A percentile compares a stretch with the other conserved stretches of the same genome.
phyloP scores from a whole-genome alignment of 169 alveolate species.

The Eimeria zaria region DNA sequence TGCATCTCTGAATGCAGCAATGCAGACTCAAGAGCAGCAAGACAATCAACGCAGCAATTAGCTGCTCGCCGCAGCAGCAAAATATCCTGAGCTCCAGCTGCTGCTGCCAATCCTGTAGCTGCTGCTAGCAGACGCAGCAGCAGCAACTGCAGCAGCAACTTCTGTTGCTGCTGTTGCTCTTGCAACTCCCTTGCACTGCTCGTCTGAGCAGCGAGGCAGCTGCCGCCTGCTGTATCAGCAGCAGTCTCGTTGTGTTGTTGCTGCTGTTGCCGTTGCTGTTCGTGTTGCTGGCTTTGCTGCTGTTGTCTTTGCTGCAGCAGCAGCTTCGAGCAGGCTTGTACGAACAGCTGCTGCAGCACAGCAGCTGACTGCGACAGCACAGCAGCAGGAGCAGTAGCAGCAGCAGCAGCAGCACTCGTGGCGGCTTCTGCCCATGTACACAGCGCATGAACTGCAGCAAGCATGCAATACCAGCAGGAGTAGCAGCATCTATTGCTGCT shows the following conservation, averaged over 20 bases:
- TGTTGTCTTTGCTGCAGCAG: constrained; percentile 30
- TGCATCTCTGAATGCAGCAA: not conserved
- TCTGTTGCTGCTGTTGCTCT: not conserved
- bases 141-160: constrained; percentile 3
- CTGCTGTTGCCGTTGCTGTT: too few relatives aligned
- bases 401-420: not conserved
- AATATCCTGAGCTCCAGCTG: constrained; percentile 8
- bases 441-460: constrained; percentile 18
- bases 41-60: constrained; percentile 34
- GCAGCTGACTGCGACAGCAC: not conserved
- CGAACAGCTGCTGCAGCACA: constrained; percentile 43
- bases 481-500: constrained; percentile 27
- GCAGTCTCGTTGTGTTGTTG: not conserved
- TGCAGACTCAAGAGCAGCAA: constrained; percentile 1
- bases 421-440: constrained; percentile 17
- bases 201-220: not conserved
- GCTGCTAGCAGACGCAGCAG: constrained; percentile 63
- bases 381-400: constrained; percentile 28
- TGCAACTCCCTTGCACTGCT: not conserved
- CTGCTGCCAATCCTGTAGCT: constrained; percentile 45
- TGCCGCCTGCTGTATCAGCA: not conserved
- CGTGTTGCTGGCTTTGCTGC: too few relatives aligned
- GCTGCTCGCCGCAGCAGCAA: constrained; percentile 69
- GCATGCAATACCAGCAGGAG: constrained; percentile 40
- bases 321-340: not conserved